Base-by-base conservation (phyloP, 169 alveolate species). In the Pseudocohnilembus persalinus region DNA sequence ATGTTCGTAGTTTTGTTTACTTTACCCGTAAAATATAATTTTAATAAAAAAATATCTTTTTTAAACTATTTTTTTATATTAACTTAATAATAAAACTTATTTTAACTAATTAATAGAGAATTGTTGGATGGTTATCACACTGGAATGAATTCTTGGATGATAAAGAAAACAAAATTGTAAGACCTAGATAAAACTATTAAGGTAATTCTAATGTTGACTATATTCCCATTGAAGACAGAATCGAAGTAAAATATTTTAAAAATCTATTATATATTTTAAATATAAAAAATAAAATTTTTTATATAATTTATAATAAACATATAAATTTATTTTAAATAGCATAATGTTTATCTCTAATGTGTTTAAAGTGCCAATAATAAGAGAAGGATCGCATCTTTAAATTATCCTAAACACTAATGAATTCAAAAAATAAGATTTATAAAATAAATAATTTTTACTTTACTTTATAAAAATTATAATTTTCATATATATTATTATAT, bases 61-160 rank as follows among this genome's bases (percentile, higher is more conserved):
- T 49, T 49, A 49, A 49, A 49, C 20, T 49, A 11, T 49, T 11
- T 49, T 49, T 49, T 49, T n/a, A n/a, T n/a, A n/a, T n/a, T n/a
- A n/a, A n/a, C n/a, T n/a, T n/a, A n/a, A n/a, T n/a, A n/a, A n/a
- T n/a, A n/a, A n/a, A n/a, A 49, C 68, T 20, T 20, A 4, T 20
- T 49, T 49, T 20, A 49, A 49, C 20, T 49, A 4, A 11, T 4
- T 49, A 49, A 49, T 11, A 49, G 68, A 89, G 97, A 89, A 87
- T 94, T n/a, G 93, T 95, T 49, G 97, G 97, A 74, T 94, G 96
- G 97, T 65, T 94, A 29, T 93, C 95, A 28, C 95, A 92, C 77
- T 93, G 95, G 95, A 76, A 65, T 31, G 97, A 93, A 78, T 93
- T 93, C 86, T 80, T 91, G 16, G 90, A 83, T 78, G 95, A 93